Conservation (phyloP, 345 rosid genomes). For the Gossypium anomalum region DNA sequence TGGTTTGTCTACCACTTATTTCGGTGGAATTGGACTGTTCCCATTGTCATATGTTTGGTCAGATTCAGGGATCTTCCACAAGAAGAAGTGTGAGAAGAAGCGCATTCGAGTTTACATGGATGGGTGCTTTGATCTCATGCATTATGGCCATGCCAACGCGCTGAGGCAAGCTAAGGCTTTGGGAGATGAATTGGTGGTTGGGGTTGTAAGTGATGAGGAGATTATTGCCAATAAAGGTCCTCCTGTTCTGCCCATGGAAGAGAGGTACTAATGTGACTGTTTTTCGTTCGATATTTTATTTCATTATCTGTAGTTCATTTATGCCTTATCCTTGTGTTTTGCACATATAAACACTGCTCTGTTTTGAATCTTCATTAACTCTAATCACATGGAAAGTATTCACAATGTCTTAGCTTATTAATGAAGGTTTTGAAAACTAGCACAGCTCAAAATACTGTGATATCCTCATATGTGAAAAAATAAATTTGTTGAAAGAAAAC, state of each 20-base stretch:
- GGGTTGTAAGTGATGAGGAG: conserved; percentile 92
- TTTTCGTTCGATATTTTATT: neutral
- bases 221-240: conserved; percentile 91
- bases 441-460: neutral
- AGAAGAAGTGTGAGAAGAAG: conserved; percentile 43
- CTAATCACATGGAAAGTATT: neutral
- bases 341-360: neutral
- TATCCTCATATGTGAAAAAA: neutral
- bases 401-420: neutral
- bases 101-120: conserved; percentile 91
- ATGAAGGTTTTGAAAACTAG: neutral
- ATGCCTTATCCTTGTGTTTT: neutral
- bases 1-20: conserved; percentile 57
- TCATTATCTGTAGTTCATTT: conserved; percentile 2
- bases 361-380: neutral
- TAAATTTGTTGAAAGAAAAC: neutral
- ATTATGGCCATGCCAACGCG: conserved; percentile 93
- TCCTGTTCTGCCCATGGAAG: conserved; percentile 84
- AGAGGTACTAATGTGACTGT: conserved; percentile 45
- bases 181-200: conserved; percentile 91
- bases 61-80: conserved; percentile 39
- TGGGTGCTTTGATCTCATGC: conserved; percentile 98
- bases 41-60: conserved; percentile 38
- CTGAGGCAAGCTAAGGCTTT: conserved; percentile 83
- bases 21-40: conserved; percentile 51